phyloP scores from a whole-genome alignment of 768 basidiomycete species.

The Leccinum sublutescens region DNA sequence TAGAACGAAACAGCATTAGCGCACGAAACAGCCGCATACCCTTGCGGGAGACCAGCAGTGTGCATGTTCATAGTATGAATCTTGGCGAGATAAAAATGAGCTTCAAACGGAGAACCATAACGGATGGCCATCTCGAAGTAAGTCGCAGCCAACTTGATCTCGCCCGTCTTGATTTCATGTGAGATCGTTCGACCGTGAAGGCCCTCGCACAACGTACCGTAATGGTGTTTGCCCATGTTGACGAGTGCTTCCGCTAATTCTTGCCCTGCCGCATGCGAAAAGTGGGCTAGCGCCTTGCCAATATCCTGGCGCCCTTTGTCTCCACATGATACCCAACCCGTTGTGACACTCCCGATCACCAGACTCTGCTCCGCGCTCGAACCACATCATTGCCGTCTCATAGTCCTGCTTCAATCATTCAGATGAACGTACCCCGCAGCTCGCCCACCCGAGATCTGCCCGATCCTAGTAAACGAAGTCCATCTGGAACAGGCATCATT shows the following conservation, averaged over 20 bases:
- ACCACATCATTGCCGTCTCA: no score
- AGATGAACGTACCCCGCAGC: no score
- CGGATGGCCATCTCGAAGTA: slow-evolving; percentile 85
- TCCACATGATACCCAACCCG: no score
- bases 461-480: no score
- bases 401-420: no score
- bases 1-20: slow-evolving; percentile 90
- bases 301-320: no score
- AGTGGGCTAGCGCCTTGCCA: slow-evolving; percentile 65
- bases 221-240: slow-evolving; percentile 82
- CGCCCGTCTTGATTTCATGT: slow-evolving; percentile 52
- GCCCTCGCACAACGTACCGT: slow-evolving; percentile 38
- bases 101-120: slow-evolving; percentile 89
- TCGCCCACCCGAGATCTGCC: no score
- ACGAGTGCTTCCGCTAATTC: slow-evolving; percentile 93
- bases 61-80: slow-evolving; percentile 64
- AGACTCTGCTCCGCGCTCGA: no score
- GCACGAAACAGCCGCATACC: slow-evolving; percentile 70
- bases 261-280: slow-evolving; percentile 76
- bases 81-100: slow-evolving; percentile 89
- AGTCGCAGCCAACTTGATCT: slow-evolving; percentile 60
- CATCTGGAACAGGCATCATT: no score
- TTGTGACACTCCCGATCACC: no score
- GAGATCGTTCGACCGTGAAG: slow-evolving; percentile 1
- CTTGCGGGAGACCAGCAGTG: slow-evolving; percentile 40